Conservation (phyloP, 2,329 filamentous ascomycete species). For the Ophiostoma angusticollis region DNA sequence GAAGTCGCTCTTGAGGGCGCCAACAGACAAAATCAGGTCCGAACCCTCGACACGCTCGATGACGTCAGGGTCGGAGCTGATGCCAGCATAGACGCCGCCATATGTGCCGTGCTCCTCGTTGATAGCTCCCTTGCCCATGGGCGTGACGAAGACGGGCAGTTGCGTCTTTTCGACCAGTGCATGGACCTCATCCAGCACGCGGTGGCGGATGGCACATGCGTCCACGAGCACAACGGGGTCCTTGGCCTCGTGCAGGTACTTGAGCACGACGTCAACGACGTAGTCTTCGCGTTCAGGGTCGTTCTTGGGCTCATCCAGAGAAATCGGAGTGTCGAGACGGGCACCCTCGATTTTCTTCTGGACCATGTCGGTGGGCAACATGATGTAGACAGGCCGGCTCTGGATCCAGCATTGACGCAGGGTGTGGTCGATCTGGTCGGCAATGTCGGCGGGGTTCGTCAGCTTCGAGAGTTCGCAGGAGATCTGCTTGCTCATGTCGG, state of each 20-base stretch:
- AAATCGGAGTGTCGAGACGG: conserved; percentile 56
- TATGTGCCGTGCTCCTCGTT: conserved; percentile 65
- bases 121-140: conserved; percentile 79
- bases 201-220: conserved; percentile 67
- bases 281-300: conserved; percentile 63
- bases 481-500: conserved; percentile 61
- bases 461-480: conserved; percentile 61
- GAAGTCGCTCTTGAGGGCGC: conserved; percentile 59
- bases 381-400: conserved; percentile 72
- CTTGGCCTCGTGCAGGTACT: conserved; percentile 52
- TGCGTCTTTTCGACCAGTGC: conserved; percentile 59
- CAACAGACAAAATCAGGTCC: conserved; percentile 59
- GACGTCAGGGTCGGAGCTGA: conserved; percentile 54
- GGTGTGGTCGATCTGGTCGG: conserved; percentile 64
- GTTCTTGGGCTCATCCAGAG: conserved; percentile 51
- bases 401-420: conserved; percentile 61
- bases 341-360: conserved; percentile 62
- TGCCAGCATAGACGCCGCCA: conserved; percentile 76
- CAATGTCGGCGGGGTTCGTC: conserved; percentile 55
- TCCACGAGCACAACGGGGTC: conserved; percentile 71
- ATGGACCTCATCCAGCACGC: conserved; percentile 59
- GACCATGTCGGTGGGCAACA: conserved; percentile 70
- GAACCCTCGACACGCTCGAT: conserved; percentile 52
- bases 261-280: conserved; percentile 67
- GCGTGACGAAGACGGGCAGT: conserved; percentile 74